Conservation (phyloP, 495 filamentous ascomycete genomes). For the Penicillium goetzii region DNA sequence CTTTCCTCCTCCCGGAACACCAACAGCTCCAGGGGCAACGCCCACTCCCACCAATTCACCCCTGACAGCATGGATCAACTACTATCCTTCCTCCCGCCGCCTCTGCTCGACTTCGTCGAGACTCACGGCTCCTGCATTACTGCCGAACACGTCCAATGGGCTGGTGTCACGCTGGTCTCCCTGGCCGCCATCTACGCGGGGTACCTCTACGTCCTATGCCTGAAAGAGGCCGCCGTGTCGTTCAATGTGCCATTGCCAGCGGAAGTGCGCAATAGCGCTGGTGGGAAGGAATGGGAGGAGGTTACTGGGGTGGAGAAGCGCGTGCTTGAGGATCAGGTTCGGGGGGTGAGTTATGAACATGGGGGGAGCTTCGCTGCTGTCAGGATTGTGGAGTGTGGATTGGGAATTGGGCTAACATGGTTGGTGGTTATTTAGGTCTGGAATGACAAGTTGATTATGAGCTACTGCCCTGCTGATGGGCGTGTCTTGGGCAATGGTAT, state of each 20-base stretch:
- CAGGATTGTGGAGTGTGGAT: background rate
- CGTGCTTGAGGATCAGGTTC: constrained; percentile 48
- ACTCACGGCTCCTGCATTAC: constrained; percentile 19
- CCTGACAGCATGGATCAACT: constrained; percentile 39
- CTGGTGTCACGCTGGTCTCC: constrained; percentile 40
- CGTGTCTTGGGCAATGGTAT: constrained; percentile 74
- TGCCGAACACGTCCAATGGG: constrained; percentile 26
- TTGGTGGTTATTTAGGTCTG: constrained; percentile 36
- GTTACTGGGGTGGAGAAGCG: constrained; percentile 45
- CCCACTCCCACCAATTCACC: constrained; percentile 19
- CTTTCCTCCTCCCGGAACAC: constrained; percentile 7
- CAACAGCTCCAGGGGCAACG: constrained; percentile 16
- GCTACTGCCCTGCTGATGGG: constrained; percentile 91
- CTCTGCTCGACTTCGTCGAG: constrained; percentile 30
- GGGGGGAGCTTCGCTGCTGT: background rate
- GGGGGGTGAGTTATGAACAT: constrained; percentile 40
- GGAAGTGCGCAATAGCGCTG: constrained; percentile 57
- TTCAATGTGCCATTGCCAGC: constrained; percentile 63
- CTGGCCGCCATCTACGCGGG: constrained; percentile 40
- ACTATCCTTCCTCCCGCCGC: constrained; percentile 31
- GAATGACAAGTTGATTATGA: constrained; percentile 49
- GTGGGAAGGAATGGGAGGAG: constrained; percentile 65
- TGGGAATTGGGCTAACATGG: background rate
- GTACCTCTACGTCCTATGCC: constrained; percentile 39
- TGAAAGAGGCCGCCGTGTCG: constrained; percentile 54